A percentile compares a stretch with the other conserved stretches of the same genome.
These are phyloP conservation scores for Hymenoscyphus occultus DNA, from an alignment of 2,329 filamentous ascomycete species.

Conservation along the genomic window DNA sequence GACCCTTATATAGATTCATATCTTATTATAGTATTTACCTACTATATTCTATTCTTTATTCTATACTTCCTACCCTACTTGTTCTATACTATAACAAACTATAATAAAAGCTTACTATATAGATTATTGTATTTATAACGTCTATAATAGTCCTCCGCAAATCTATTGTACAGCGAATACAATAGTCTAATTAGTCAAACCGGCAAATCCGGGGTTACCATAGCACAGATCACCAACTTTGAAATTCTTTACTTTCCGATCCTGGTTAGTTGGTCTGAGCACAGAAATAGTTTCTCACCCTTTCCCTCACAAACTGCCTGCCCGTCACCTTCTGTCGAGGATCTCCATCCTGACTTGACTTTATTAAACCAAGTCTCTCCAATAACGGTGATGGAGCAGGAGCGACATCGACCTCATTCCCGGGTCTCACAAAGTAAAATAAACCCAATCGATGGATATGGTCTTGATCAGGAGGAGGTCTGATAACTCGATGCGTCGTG, in stretches of 20 bases:
- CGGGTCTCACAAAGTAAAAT: constrained; percentile 41
- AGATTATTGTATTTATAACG: too few species aligned
- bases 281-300: constrained; percentile 41
- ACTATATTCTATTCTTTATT: too few species aligned
- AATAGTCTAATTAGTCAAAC: too few species aligned
- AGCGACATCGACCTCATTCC: constrained; percentile 26
- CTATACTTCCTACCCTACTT: too few species aligned
- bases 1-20: too few species aligned
- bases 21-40: too few species aligned
- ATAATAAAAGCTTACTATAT: too few species aligned
- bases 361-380: constrained; percentile 23
- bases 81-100: too few species aligned
- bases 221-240: constrained; percentile 40
- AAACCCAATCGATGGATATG: constrained; percentile 48
- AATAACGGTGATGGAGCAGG: constrained; percentile 39
- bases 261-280: constrained; percentile 39
- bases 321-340: constrained; percentile 37
- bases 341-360: constrained; percentile 27
- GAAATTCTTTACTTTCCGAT: constrained; percentile 41
- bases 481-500: constrained; percentile 44
- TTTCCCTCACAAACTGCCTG: constrained; percentile 41
- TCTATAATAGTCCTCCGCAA: too few species aligned
- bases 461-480: constrained; percentile 44
- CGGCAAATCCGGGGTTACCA: too few species aligned
- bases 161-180: too few species aligned